Percentiles rank a stretch among this genome's conserved stretches.
Evolutionary conservation across 2,329 filamentous ascomycete species (phyloP).

Genomic region (Grosmannia serpens): DNA sequence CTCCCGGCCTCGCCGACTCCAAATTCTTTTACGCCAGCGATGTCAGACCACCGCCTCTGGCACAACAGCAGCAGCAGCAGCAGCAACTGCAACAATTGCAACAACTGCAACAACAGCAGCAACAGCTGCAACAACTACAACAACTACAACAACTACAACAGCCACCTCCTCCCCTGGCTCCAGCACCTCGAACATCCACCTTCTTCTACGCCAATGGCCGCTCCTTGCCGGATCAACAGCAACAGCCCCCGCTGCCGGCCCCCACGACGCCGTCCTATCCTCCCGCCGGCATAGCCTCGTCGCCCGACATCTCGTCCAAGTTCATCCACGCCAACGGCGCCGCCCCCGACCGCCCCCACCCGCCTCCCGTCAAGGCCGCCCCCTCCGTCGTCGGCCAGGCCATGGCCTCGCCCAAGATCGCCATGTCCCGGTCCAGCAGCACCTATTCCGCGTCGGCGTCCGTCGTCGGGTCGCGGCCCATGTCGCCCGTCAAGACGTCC

Average conservation of each 20-base stretch:
- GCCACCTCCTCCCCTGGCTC: conserved; percentile 5
- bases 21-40: conserved; percentile 95
- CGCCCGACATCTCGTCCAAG: conserved; percentile 35
- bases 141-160: background rate
- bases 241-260: background rate
- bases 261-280: background rate
- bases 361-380: background rate
- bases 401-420: conserved; percentile 9
- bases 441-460: conserved; percentile 61
- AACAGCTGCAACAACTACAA: background rate
- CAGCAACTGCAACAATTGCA: background rate
- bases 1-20: conserved; percentile 36
- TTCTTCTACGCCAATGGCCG: conserved; percentile 47
- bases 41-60: conserved; percentile 27
- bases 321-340: conserved; percentile 67
- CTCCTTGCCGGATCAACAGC: conserved; percentile 22
- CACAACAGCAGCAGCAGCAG: too few species aligned
- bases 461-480: conserved; percentile 27
- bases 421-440: conserved; percentile 1
- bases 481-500: conserved; percentile 37
- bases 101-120: background rate
- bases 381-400: background rate
- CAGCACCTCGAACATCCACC: conserved; percentile 24
- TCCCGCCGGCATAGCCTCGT: background rate
- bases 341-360: conserved; percentile 14